A percentile compares a stretch with the other conserved stretches of the same genome.
These are phyloP conservation scores for Saccharomycopsis selenospora DNA, from an alignment of 805 yeast genomes.

Conservation along the genomic window DNA sequence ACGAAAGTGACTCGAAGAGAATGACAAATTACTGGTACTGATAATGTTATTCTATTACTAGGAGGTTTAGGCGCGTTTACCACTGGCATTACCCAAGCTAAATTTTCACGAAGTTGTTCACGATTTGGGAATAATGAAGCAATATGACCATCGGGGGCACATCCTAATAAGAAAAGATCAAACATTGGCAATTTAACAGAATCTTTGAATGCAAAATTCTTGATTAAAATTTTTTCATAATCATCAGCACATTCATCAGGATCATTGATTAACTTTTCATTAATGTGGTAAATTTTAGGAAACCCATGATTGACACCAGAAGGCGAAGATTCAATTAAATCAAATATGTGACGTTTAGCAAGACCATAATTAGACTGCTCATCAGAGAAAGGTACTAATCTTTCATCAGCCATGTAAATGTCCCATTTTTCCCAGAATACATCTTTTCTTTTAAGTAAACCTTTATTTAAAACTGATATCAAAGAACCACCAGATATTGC, in stretches of 20 bases:
- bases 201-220: slow-evolving; percentile 92
- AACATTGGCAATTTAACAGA: slow-evolving; percentile 93
- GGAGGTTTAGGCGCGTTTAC: slow-evolving; percentile 90
- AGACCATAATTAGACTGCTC: slow-evolving; percentile 83
- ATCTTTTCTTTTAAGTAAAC: slow-evolving; percentile 65
- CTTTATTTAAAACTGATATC: slow-evolving; percentile 79
- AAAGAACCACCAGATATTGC: slow-evolving; percentile 93
- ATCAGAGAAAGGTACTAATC: slow-evolving; percentile 76
- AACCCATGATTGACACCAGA: slow-evolving; percentile 30
- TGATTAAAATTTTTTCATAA: slow-evolving; percentile 79
- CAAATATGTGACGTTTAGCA: slow-evolving; percentile 74
- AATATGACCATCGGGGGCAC: slow-evolving; percentile 98
- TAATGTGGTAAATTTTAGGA: slow-evolving; percentile 79
- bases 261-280: slow-evolving; percentile 64
- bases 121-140: slow-evolving; percentile 95
- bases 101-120: slow-evolving; percentile 77
- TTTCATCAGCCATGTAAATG: slow-evolving; percentile 83
- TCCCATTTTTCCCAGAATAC: slow-evolving; percentile 78
- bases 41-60: slow-evolving; percentile 73
- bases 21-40: slow-evolving; percentile 92
- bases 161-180: slow-evolving; percentile 83
- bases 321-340: slow-evolving; percentile 42
- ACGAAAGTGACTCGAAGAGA: slow-evolving; percentile 89
- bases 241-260: slow-evolving; percentile 92
- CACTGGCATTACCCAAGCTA: slow-evolving; percentile 94